A percentile compares a stretch with the other conserved stretches of the same genome.
These are phyloP conservation scores for Carallia brachiata DNA, from an alignment of 345 rosid genomes.

Conservation along the genomic window DNA sequence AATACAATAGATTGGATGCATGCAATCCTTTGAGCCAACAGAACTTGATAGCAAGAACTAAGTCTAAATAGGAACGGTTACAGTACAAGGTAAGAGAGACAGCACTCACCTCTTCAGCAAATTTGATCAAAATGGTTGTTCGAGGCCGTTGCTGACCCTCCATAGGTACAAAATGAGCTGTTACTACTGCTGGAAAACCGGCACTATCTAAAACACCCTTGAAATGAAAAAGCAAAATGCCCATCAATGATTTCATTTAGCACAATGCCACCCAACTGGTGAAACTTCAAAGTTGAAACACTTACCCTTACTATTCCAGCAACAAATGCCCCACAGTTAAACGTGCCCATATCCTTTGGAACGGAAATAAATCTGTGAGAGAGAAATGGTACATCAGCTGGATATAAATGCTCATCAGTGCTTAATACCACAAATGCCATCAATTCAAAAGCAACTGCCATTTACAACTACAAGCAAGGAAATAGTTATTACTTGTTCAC, in stretches of 20 bases:
- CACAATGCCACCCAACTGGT: slow-evolving; percentile 5
- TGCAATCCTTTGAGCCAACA: background rate
- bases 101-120: slow-evolving; percentile 81
- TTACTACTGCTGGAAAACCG: slow-evolving; percentile 94
- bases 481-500: slow-evolving; percentile 65
- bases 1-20: background rate
- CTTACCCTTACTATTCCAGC: slow-evolving; percentile 95
- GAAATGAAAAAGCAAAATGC: slow-evolving; percentile 13
- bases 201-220: slow-evolving; percentile 94
- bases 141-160: slow-evolving; percentile 97
- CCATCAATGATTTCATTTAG: slow-evolving; percentile 17
- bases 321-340: slow-evolving; percentile 98
- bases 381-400: slow-evolving; percentile 5
- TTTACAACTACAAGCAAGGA: background rate
- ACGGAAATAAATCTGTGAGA: slow-evolving; percentile 77
- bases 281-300: slow-evolving; percentile 7
- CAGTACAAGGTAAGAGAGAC: background rate
- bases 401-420: background rate
- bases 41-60: background rate
- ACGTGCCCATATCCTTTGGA: slow-evolving; percentile 98
- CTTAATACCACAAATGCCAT: background rate
- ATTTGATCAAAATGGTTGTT: slow-evolving; percentile 94
- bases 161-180: slow-evolving; percentile 97
- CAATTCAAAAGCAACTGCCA: background rate
- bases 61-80: background rate